Conservation (phyloP, 1,284 basidiomycete genomes). For the Moesziomyces parantarcticus region DNA sequence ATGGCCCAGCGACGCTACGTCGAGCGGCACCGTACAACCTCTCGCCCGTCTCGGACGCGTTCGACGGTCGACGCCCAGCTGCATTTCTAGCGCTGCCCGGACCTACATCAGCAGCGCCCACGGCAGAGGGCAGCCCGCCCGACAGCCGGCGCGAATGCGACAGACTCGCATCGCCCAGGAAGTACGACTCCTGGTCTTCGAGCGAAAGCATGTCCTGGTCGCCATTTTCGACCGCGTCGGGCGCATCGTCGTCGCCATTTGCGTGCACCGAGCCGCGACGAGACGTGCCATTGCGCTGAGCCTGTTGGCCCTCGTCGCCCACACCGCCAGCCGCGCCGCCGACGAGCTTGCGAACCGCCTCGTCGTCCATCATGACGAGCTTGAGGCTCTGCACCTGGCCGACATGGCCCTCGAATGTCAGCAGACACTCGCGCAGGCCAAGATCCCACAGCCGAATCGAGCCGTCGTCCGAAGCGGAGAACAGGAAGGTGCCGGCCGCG, state of each 20-base stretch:
- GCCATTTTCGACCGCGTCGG: constrained; percentile 5
- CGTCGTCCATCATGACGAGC: constrained; percentile 73
- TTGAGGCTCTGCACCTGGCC: constrained; percentile 93
- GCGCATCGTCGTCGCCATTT: constrained; percentile 7
- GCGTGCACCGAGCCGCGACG: constrained; percentile 1
- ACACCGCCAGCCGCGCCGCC: constrained; percentile 62
- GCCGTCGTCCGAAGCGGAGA: constrained; percentile 94
- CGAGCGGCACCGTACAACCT: constrained; percentile 30
- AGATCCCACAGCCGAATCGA: constrained; percentile 96
- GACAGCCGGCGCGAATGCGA: constrained; percentile 17
- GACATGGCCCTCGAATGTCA: constrained; percentile 88
- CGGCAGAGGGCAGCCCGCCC: constrained; percentile 9
- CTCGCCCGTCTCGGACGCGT: constrained; percentile 24
- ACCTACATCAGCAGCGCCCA: constrained; percentile 23
- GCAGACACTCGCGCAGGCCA: constrained; percentile 80
- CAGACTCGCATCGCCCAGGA: constrained; percentile 31
- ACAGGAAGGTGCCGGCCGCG: constrained; percentile 71
- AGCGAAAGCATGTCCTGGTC: constrained; percentile 45
- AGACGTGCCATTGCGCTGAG: constrained; percentile 13
- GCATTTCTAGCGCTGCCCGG: constrained; percentile 4
- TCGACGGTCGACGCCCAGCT: constrained; percentile 18
- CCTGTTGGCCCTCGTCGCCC: constrained; percentile 26
- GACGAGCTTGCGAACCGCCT: constrained; percentile 59
- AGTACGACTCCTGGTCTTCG: constrained; percentile 48
- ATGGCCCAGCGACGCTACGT: constrained; percentile 6